Conservation (phyloP, 495 filamentous ascomycete genomes). For the Aspergillus mulundensis region DNA sequence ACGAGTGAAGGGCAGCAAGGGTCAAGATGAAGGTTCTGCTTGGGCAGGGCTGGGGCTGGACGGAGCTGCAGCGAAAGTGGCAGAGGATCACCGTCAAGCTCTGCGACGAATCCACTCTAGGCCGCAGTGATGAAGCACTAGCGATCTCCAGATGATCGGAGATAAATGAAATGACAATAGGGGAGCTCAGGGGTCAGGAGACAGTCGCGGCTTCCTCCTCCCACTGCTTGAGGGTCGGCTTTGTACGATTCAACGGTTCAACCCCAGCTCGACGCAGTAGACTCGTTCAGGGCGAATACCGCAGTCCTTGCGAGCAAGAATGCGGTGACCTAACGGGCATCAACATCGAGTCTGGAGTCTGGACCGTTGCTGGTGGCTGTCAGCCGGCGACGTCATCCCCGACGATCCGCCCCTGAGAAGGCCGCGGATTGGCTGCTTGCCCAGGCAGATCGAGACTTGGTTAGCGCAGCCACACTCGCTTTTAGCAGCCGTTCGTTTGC, state of each 20-base stretch:
- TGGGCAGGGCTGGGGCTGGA: neutral
- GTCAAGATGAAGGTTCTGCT: constrained; percentile 2
- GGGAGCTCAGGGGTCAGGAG: neutral
- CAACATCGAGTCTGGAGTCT: neutral
- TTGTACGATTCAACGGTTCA: too few species aligned
- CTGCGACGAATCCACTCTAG: neutral
- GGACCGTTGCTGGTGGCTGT: neutral
- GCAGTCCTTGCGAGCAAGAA: neutral
- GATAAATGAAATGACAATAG: neutral
- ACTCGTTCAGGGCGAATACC: too few species aligned
- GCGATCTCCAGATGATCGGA: neutral
- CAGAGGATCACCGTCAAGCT: constrained; percentile 2
- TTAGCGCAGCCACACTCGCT: constrained; percentile 3
- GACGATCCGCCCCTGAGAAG: neutral
- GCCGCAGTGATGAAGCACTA: neutral
- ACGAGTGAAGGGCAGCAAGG: neutral
- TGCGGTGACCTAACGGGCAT: constrained; percentile 1
- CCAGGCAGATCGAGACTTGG: neutral
- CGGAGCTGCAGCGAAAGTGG: neutral
- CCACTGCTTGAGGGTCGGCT: neutral
- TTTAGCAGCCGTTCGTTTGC: neutral
- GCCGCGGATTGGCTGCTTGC: neutral
- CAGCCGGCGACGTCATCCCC: constrained; percentile 5
- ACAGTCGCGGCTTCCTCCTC: neutral
- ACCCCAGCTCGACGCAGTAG: too few species aligned